Evolutionary conservation across 106 monocot genomes (phyloP).

Genomic region (Iris macrosiphon): DNA sequence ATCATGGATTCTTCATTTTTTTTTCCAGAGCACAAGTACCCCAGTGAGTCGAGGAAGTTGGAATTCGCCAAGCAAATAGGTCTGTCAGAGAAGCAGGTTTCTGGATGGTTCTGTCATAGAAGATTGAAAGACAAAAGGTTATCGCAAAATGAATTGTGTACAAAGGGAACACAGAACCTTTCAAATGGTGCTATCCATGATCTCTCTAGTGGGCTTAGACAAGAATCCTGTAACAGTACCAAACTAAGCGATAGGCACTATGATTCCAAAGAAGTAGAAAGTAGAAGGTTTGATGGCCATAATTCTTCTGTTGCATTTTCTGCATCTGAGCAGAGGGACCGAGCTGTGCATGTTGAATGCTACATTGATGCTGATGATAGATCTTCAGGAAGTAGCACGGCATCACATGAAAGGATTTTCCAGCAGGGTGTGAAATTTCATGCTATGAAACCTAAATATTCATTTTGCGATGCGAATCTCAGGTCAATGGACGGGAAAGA

Average conservation of each 20-base stretch:
- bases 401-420: slow-evolving; percentile 19
- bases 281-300: slow-evolving; percentile 13
- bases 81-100: slow-evolving; percentile 33
- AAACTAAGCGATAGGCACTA: slow-evolving; percentile 32
- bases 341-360: background rate
- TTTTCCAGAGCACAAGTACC: slow-evolving; percentile 43
- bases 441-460: slow-evolving; percentile 1
- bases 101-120: slow-evolving; percentile 50
- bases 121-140: slow-evolving; percentile 37
- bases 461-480: slow-evolving; percentile 5
- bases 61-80: slow-evolving; percentile 25
- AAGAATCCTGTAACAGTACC: slow-evolving; percentile 46
- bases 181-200: slow-evolving; percentile 26
- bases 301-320: slow-evolving; percentile 7
- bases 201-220: slow-evolving; percentile 22
- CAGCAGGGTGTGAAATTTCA: slow-evolving; percentile 6
- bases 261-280: slow-evolving; percentile 39
- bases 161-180: slow-evolving; percentile 19
- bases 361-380: slow-evolving; percentile 12
- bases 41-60: slow-evolving; percentile 26
- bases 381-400: slow-evolving; percentile 24
- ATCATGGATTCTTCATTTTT: slow-evolving; percentile 6
- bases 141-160: slow-evolving; percentile 13
- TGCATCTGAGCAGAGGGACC: slow-evolving; percentile 4
- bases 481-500: slow-evolving; percentile 3